Evolutionary conservation across 352 stramenopile genomes (phyloP).

Genomic region (Pythium graminicola): DNA sequence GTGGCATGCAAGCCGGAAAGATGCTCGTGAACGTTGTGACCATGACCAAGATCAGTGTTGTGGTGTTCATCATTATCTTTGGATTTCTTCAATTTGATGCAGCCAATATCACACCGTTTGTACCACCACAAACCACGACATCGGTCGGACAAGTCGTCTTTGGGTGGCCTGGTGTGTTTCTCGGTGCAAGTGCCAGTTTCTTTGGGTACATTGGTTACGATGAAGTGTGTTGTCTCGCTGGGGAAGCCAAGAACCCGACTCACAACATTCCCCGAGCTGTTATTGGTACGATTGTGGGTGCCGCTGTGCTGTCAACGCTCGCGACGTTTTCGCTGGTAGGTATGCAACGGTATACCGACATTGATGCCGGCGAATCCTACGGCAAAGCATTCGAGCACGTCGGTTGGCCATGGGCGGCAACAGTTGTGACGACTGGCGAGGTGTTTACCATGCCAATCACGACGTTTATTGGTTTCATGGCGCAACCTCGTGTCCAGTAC

Average conservation of each 20-base stretch:
- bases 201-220: constrained; percentile 97
- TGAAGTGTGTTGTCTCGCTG: constrained; percentile 93
- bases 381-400: constrained; percentile 66
- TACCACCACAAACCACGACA: constrained; percentile 39
- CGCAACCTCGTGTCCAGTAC: constrained; percentile 88
- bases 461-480: constrained; percentile 93
- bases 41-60: constrained; percentile 85
- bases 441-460: constrained; percentile 94
- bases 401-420: constrained; percentile 59
- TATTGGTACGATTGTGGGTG: constrained; percentile 83
- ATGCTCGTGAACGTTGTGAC: constrained; percentile 87
- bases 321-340: constrained; percentile 90
- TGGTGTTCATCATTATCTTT: constrained; percentile 90
- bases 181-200: constrained; percentile 90
- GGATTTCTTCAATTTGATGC: constrained; percentile 79
- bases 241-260: constrained; percentile 80
- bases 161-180: constrained; percentile 75
- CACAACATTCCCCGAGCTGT: constrained; percentile 86
- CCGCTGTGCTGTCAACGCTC: constrained; percentile 73
- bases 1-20: constrained; percentile 86
- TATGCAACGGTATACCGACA: constrained; percentile 86
- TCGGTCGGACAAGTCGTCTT: constrained; percentile 36
- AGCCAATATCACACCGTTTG: constrained; percentile 81
- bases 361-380: constrained; percentile 65
- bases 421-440: constrained; percentile 88